Evolutionary conservation across 1,139 yeast genomes (phyloP), one percentile per base, ranked within the genome.

Genomic region (Suhomyces yuchorum): DNA sequence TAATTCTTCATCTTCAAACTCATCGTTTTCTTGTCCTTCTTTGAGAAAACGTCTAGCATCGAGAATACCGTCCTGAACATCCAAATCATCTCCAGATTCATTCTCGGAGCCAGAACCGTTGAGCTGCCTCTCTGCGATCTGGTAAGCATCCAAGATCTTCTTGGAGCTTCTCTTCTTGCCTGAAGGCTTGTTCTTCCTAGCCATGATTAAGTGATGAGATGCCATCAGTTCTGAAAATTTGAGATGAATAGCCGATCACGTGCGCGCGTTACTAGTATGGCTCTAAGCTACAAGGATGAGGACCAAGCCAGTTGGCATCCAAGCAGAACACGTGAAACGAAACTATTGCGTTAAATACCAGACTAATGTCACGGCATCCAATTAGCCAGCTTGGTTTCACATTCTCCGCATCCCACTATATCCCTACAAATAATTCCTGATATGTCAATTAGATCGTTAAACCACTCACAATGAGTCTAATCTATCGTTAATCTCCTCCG

Each of bases 401-500:
- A n/a, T n/a, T n/a, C n/a, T n/a, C n/a, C n/a, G n/a, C n/a, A n/a
- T n/a, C n/a, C n/a, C n/a, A n/a, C n/a, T n/a, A n/a, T n/a, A n/a
- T n/a, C n/a, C n/a, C n/a, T n/a, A n/a, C n/a, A n/a, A n/a, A n/a
- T n/a, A n/a, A n/a, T n/a, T 26, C 30, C 30, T 12, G 30, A 30
- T 30, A 30, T 15, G 34, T 30, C 15, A 28, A n/a, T 14, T 30
- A 20, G 12, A 20, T 22, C n/a, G 26, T 23, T 35, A 20, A 35
- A 22, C 35, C 17, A 22, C 15, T 67, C 77, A 92, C 75, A 92
- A 81, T 51, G 97, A 90, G 60, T 91, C 97, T 64, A 93, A 78
- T 71, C 97, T 85, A 73, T 93, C 99, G 68, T 91, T 89, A 62
- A 93, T 89, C 71, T 93, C 98, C 69, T 92, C 96, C 11, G 96